Base-by-base conservation (phyloP, 345 rosid genomes). In the Pugionium cornutum region DNA sequence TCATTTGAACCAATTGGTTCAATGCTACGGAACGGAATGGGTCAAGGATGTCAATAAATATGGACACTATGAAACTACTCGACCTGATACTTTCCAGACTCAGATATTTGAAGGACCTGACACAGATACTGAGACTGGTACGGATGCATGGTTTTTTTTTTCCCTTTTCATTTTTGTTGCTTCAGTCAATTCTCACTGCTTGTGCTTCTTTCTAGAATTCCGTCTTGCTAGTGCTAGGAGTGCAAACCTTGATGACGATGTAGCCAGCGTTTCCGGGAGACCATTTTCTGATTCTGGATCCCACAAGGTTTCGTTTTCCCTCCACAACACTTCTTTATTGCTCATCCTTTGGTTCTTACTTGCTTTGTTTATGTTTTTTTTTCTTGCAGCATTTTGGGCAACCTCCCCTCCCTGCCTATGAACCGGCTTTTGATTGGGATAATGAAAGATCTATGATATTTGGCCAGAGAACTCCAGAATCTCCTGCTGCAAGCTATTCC, bases 381-480 rank as follows among this genome's bases (percentile, higher is more conserved):
- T 26, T 25, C 47, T 55, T 74, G 77, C 80, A 94, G 99, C 95
- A 88, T 78, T 85, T 90, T 81, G 96, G 97, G 47, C 83, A 64
- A 52, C 88, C 99, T 72, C 92, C 99, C 8, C 84, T 94, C 31
- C 99, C 97, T 78, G 90, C 99, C 34, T 94, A 94, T 64, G 99
- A 94, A 77, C 96, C 99, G n/a, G 96, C 97, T 68, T 94, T 90
- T 76, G 97, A 94, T 56, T 94, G 99, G 99, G 97, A 91, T 73
- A 90, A 80, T 77, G 99, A 94, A 83, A 86, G 99, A 76, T 82
- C 86, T 26, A 71, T 83, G 84, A 90, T 86, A 65, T 83, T 80
- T 80, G 99, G 99, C 39, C 99, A 90, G 78, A 86, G 99, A 81
- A 84, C 77, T 73, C 88, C 90, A 4, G 99, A 90, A 76, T 72